Conservation (phyloP, 1,139 yeast species). For the Pichia sp. region DNA sequence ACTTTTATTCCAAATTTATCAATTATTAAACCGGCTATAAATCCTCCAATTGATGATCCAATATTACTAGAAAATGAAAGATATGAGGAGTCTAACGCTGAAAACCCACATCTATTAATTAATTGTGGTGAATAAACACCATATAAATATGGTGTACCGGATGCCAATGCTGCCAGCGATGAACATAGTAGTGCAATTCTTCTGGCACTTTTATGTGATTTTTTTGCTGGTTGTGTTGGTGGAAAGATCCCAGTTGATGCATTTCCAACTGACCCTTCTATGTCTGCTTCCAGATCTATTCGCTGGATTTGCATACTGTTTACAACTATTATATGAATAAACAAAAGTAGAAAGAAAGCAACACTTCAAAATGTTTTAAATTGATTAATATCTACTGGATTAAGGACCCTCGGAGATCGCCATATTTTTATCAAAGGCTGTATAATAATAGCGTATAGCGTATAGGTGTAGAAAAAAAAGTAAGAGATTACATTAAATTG, state of each 20-base stretch:
- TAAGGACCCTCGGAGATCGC: too few species aligned
- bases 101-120: constrained; percentile 47
- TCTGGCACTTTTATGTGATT: constrained; percentile 12
- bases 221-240: background rate
- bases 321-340: too few species aligned
- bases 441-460: too few species aligned
- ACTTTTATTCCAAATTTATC: constrained; percentile 52
- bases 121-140: constrained; percentile 71
- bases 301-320: too few species aligned
- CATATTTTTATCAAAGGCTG: too few species aligned
- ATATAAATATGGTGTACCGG: constrained; percentile 70
- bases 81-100: constrained; percentile 56
- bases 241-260: background rate
- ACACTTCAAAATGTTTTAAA: too few species aligned
- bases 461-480: too few species aligned
- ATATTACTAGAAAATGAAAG: constrained; percentile 55
- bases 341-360: too few species aligned
- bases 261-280: background rate
- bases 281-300: background rate
- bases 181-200: constrained; percentile 24
- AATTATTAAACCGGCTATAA: constrained; percentile 61
- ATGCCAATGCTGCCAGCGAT: constrained; percentile 39
- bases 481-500: too few species aligned
- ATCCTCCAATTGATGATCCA: constrained; percentile 64
- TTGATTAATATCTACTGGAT: too few species aligned